phyloP scores from a whole-genome alignment of 2,329 filamentous ascomycete species.

The Trichoderma guizhouense region DNA sequence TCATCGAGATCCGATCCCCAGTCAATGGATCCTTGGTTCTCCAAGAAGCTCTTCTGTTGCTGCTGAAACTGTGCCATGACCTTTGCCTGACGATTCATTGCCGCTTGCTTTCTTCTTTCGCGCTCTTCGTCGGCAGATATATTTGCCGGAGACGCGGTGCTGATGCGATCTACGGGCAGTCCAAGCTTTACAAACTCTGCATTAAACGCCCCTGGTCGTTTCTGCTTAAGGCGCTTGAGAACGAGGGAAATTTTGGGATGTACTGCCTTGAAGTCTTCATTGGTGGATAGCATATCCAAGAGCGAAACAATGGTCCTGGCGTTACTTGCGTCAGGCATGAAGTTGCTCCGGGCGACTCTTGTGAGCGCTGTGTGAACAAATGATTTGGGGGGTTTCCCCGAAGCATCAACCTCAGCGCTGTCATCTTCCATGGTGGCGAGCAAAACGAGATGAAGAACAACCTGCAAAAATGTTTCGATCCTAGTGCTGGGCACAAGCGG shows the following conservation, averaged over 20 bases:
- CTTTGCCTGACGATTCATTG: constrained; percentile 81
- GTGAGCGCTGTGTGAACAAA: constrained; percentile 71
- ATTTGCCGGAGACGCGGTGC: constrained; percentile 75
- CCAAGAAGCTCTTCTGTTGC: constrained; percentile 92
- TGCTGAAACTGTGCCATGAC: constrained; percentile 99
- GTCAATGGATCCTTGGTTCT: constrained; percentile 80
- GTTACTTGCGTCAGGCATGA: constrained; percentile 52
- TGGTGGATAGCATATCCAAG: constrained; percentile 59
- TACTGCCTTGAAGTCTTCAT: constrained; percentile 75
- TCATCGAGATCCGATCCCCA: constrained; percentile 80
- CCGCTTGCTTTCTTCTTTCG: constrained; percentile 85
- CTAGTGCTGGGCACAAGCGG: constrained; percentile 76
- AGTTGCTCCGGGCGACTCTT: constrained; percentile 59
- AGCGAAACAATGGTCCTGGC: constrained; percentile 63
- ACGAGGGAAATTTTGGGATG: constrained; percentile 82
- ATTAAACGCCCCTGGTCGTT: constrained; percentile 70
- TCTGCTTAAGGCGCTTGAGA: constrained; percentile 79
- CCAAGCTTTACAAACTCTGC: constrained; percentile 61
- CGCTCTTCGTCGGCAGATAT: constrained; percentile 67
- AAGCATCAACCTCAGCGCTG: constrained; percentile 51
- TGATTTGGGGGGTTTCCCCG: constrained; percentile 52
- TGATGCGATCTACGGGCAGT: constrained; percentile 72
- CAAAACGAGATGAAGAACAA: constrained; percentile 82
- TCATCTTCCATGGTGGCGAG: constrained; percentile 83
- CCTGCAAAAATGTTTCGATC: constrained; percentile 86